phyloP scores from a whole-genome alignment of 2,329 filamentous ascomycete genomes.

The Colletotrichum liriopes region DNA sequence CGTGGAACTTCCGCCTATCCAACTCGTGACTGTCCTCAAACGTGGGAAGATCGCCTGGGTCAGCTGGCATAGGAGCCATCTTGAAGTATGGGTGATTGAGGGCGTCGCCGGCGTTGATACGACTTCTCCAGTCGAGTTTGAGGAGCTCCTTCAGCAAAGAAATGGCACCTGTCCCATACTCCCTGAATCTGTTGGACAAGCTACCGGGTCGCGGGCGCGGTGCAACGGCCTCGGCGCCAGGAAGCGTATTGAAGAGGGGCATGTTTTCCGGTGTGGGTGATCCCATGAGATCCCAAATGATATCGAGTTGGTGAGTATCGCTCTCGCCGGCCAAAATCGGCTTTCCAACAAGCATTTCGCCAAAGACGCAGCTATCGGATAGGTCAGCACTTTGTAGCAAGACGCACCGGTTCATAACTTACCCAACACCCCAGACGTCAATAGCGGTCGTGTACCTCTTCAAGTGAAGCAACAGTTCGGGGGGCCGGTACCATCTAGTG shows the following conservation, averaged over 20 bases:
- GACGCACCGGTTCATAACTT: conserved; percentile 54
- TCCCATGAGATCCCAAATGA: conserved; percentile 95
- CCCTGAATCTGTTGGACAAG: conserved; percentile 81
- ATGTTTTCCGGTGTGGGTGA: conserved; percentile 91
- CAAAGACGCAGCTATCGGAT: conserved; percentile 86
- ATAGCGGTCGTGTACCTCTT: conserved; percentile 97
- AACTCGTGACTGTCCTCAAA: conserved; percentile 98
- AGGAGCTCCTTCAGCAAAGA: conserved; percentile 87
- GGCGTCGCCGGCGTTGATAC: conserved; percentile 95
- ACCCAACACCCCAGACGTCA: conserved; percentile 98
- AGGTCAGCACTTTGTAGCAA: conserved; percentile 44
- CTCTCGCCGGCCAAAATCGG: conserved; percentile 93
- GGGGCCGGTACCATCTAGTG: conserved; percentile 96
- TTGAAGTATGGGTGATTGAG: conserved; percentile 94
- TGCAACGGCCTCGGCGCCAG: conserved; percentile 83
- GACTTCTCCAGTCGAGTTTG: conserved; percentile 88
- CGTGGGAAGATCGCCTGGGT: conserved; percentile 87
- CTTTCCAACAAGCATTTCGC: conserved; percentile 95
- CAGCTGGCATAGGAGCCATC: conserved; percentile 82
- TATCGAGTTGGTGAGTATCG: conserved; percentile 89
- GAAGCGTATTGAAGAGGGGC: conserved; percentile 90
- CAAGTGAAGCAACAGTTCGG: conserved; percentile 90
- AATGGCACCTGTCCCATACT: conserved; percentile 81
- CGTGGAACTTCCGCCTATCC: conserved; percentile 92
- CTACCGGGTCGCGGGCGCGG: conserved; percentile 75